Base-by-base conservation (phyloP, 2,329 filamentous ascomycete species). In the Niveomyces coronatus region DNA sequence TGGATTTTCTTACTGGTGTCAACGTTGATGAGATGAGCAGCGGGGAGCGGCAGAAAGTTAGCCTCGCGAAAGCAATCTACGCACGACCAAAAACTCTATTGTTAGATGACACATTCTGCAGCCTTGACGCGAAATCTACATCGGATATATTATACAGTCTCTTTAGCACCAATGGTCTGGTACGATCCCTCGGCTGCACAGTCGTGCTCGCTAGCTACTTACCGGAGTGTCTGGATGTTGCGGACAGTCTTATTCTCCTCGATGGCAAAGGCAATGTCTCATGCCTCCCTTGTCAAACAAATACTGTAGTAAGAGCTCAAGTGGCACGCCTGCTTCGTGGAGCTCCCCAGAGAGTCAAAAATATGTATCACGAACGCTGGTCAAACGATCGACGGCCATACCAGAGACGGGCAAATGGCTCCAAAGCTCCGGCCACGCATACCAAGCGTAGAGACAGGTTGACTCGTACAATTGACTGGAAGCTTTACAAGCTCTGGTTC, bases 181-280 rank as follows among this genome's bases (percentile, higher is more conserved):
- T 39, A 22, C n/a, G 37, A 5, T 9, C 15, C 16, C n/a, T 2
- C 7, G 24, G 29, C 5, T 33, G 30, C 15, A 33, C 37, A 9
- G 37, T 39, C 4, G 4, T 39, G 1, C 5, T 39, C 3, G 11
- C 37, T 2, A 23, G 23, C 23, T 33, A 39, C n/a, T 10, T 33
- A 14, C 9, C 37, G 4, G 37, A 39, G 15, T 33, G 22, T 15
- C 6, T 39, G 3, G 23, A 39, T 11, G 18, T 39, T n/a, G 37
- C 30, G 9, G 30, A 39, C 22, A 28, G 23, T 6, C 37, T 39
- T 16, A 16, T 39, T 9, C 37, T 33, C 4, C 30, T 39, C 8
- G 30, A 33, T 5, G 30, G 30, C 4, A 17, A 22, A 3, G 37
- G 30, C 9, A 23, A 5, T 9, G 11, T 23, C 5, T 20, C 23